A percentile compares a stretch with the other conserved stretches of the same genome.
Evolutionary conservation across 2,329 filamentous ascomycete species (phyloP).

Genomic region (Diaporthe sp.): DNA sequence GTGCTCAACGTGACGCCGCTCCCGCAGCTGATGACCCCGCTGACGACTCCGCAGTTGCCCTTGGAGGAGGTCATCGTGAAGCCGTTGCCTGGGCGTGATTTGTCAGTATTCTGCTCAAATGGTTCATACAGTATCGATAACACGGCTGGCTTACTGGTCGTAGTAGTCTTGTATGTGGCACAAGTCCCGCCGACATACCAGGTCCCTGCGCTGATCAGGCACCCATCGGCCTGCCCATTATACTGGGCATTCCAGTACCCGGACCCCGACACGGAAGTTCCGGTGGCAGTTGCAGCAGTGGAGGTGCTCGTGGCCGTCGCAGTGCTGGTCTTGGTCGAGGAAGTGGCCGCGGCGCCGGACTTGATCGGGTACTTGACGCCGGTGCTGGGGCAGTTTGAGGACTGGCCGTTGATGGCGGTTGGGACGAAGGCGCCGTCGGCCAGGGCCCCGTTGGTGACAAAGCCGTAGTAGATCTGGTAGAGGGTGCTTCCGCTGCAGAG

Average conservation of each 20-base stretch:
- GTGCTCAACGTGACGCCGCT: slow-evolving; percentile 47
- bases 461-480: slow-evolving; percentile 34
- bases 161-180: slow-evolving; percentile 69
- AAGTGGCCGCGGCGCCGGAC: slow-evolving; percentile 21
- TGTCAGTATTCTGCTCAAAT: neutral
- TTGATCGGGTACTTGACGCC: slow-evolving; percentile 32
- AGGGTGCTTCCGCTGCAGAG: slow-evolving; percentile 26
- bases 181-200: slow-evolving; percentile 78
- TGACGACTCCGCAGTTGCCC: slow-evolving; percentile 66
- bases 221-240: slow-evolving; percentile 64
- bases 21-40: slow-evolving; percentile 65
- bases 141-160: slow-evolving; percentile 41
- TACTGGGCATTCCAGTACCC: slow-evolving; percentile 69
- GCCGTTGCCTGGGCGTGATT: slow-evolving; percentile 45
- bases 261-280: slow-evolving; percentile 55
- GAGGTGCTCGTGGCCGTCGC: slow-evolving; percentile 43
- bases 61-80: slow-evolving; percentile 70
- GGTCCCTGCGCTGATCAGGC: slow-evolving; percentile 72
- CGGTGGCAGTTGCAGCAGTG: slow-evolving; percentile 49
- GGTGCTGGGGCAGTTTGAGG: slow-evolving; percentile 27
- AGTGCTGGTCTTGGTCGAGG: slow-evolving; percentile 1
- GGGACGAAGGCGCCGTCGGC: slow-evolving; percentile 29
- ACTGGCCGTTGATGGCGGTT: slow-evolving; percentile 24
- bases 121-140: no score
- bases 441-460: slow-evolving; percentile 27